Percentiles rank a stretch among this genome's conserved stretches.
Conservation (phyloP, 495 filamentous ascomycete species). For the Penicillium flavigenum region DNA sequence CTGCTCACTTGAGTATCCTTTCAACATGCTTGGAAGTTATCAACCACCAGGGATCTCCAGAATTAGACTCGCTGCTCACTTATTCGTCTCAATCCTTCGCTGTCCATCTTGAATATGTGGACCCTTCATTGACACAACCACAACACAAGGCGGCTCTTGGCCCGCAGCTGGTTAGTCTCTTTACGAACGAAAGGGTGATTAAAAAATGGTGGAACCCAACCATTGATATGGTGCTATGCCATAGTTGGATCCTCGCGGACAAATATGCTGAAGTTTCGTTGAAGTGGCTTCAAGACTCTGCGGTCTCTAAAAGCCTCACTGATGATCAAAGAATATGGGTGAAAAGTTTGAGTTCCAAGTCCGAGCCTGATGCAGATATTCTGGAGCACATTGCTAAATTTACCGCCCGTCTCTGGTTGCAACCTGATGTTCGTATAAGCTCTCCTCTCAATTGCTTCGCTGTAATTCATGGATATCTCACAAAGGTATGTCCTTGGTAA, state of each 20-base stretch:
- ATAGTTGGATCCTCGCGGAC: constrained; percentile 15
- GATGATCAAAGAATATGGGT: constrained; percentile 18
- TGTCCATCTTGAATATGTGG: constrained; percentile 9
- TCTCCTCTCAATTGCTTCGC: constrained; percentile 4
- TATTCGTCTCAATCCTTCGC: constrained; percentile 8
- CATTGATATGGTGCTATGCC: neutral
- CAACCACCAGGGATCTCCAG: neutral
- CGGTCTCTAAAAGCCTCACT: constrained; percentile 19
- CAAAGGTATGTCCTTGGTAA: constrained; percentile 13
- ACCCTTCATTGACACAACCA: constrained; percentile 19
- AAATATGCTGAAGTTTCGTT: constrained; percentile 6
- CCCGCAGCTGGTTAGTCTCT: constrained; percentile 14
- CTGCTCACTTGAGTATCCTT: constrained; percentile 9
- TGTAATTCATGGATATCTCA: constrained; percentile 15
- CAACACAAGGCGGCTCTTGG: constrained; percentile 16
- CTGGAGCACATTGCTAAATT: constrained; percentile 17
- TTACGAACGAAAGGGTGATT: constrained; percentile 14
- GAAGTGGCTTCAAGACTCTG: constrained; percentile 26
- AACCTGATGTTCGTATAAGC: neutral
- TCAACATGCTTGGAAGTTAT: constrained; percentile 10
- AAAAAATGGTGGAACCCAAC: constrained; percentile 15
- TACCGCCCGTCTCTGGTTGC: constrained; percentile 19
- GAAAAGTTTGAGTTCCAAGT: constrained; percentile 23
- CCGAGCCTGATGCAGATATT: constrained; percentile 24
- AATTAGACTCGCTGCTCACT: neutral